A percentile compares a stretch with the other conserved stretches of the same genome.
Conservation (phyloP, 495 filamentous ascomycete genomes). For the Aspergillus campestris region DNA sequence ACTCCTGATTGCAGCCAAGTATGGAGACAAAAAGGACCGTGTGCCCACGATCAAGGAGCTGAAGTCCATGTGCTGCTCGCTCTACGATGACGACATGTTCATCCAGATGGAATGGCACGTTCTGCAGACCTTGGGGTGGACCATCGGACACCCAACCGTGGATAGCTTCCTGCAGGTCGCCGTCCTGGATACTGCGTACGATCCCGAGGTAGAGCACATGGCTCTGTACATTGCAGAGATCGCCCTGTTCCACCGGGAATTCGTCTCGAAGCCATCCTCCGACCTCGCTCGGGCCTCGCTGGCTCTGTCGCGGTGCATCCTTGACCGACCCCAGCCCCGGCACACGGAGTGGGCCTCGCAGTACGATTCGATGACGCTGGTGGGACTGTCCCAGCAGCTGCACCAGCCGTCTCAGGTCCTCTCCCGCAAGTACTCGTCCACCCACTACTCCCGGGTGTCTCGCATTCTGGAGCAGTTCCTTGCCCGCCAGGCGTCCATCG, state of each 20-base stretch:
- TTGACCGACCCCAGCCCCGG: slow-evolving; percentile 66
- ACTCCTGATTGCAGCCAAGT: slow-evolving; percentile 95
- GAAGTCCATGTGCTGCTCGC: slow-evolving; percentile 96
- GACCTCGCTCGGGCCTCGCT: slow-evolving; percentile 83
- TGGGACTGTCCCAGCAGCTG: slow-evolving; percentile 75
- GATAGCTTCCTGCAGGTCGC: slow-evolving; percentile 81
- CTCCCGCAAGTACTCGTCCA: slow-evolving; percentile 77
- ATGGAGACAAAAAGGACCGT: slow-evolving; percentile 94
- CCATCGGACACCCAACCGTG: slow-evolving; percentile 89
- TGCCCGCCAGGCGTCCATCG: slow-evolving; percentile 67
- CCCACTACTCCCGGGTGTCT: slow-evolving; percentile 74
- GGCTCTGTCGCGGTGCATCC: slow-evolving; percentile 77
- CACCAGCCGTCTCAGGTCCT: slow-evolving; percentile 81
- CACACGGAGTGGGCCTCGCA: slow-evolving; percentile 71
- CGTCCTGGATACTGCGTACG: slow-evolving; percentile 54
- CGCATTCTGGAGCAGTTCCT: slow-evolving; percentile 80
- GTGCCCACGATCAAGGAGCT: slow-evolving; percentile 93
- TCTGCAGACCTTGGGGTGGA: slow-evolving; percentile 93
- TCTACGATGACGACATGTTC: slow-evolving; percentile 99
- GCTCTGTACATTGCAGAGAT: slow-evolving; percentile 89
- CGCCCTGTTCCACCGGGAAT: slow-evolving; percentile 90
- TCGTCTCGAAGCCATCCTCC: slow-evolving; percentile 81
- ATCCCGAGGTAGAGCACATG: slow-evolving; percentile 89
- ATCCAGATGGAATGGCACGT: slow-evolving; percentile 99
- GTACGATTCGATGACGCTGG: slow-evolving; percentile 72